Base-by-base conservation (phyloP, 1,139 yeast species). In the Debaryomycetaceae sp. region DNA sequence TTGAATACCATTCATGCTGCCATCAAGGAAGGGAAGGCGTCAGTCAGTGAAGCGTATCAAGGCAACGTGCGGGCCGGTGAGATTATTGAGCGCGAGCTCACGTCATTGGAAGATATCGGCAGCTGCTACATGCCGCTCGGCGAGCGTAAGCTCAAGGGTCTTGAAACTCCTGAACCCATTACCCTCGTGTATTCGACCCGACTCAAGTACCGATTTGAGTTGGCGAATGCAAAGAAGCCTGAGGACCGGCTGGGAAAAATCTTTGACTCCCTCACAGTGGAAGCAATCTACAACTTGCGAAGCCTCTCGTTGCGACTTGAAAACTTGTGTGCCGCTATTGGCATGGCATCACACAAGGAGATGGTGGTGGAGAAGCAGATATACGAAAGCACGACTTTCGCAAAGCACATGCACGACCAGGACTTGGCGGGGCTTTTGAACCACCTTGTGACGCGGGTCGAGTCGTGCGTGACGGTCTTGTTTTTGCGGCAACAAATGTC, bases 111-210 rank as follows among this genome's bases (percentile, higher is more conserved):
- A 28, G 77, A 71, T 30, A 68, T 76, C 31, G 95, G 94, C 0
- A 76, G 77, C 62, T 65, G 62, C n/a, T 68, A 76, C 33, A 71
- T 68, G 37, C 77, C 74, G 28, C 55, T 83, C 30, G 98, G 98
- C 18, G 95, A 87, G 46, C 76, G 75, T 46, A 86, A 86, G 49
- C 64, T 92, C 44, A 90, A 92, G 53, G 98, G 98, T 16, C 66
- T 92, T 24, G 98, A 92, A 68, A 79, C 87, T 23, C 95, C 95
- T 2, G 98, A 92, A 48, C 68, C 70, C 27, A 77, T 92, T 22
- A 81, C 94, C 10, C 65, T 86, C 31, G 75, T 76, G 0, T 87
- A 78, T 55, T 93, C 97, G 2, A 63, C 65, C 35, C 61, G 64
- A 26, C 59, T 90, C 34, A 66, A 65, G 12, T 62, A 79, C 10